These are phyloP conservation scores for Xylaria sp. DNA, from an alignment of 2,329 filamentous ascomycete species.

Conservation along the genomic window DNA sequence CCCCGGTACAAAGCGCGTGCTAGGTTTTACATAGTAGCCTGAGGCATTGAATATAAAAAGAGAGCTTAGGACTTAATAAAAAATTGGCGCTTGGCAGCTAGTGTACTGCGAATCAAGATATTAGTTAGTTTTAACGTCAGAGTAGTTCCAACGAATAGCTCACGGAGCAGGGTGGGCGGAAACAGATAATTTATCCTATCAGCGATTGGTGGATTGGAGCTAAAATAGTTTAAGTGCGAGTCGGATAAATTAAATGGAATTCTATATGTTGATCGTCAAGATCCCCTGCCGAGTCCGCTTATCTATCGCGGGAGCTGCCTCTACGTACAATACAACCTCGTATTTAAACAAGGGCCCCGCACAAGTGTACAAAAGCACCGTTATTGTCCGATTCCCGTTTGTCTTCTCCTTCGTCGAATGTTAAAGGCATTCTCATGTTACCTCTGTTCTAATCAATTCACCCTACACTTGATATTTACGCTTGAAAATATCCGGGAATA, in stretches of 20 bases:
- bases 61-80: neutral
- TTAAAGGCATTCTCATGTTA: neutral
- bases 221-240: neutral
- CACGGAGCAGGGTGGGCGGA: neutral
- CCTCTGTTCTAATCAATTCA: no score
- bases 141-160: neutral
- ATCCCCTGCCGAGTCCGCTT: constrained; percentile 2
- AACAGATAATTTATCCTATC: neutral
- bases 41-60: neutral
- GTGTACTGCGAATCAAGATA: neutral
- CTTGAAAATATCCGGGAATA: constrained; percentile 1
- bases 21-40: neutral
- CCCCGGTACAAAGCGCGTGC: neutral
- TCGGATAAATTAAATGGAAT: constrained; percentile 7
- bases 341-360: neutral
- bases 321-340: constrained; percentile 3
- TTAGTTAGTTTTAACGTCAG: neutral
- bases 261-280: neutral
- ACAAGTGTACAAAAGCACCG: neutral
- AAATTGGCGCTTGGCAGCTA: neutral
- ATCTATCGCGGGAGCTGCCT: neutral
- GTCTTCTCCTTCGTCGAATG: neutral
- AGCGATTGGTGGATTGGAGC: neutral
- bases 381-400: neutral
- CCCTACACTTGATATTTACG: neutral